A percentile compares a stretch with the other conserved stretches of the same genome.
phyloP scores from a whole-genome alignment of 1,284 basidiomycete genomes.

The Meripilus lineatus region DNA sequence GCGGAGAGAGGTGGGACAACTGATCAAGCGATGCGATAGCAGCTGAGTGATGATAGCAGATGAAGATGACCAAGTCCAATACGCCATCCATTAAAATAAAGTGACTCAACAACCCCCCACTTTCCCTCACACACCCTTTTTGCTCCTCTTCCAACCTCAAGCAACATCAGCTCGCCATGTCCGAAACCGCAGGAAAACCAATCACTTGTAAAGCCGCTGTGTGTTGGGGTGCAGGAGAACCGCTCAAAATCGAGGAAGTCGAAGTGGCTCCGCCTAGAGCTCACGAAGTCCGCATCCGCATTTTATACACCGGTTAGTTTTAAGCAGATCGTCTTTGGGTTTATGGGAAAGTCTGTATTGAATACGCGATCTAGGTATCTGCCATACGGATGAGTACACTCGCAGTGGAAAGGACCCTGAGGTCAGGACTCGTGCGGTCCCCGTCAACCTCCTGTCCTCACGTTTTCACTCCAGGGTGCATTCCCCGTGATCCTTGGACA shows the following conservation, averaged over 20 bases:
- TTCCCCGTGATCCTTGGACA: constrained; percentile 96
- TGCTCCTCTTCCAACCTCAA: constrained; percentile 9
- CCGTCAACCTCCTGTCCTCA: not conserved
- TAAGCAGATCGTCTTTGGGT: constrained; percentile 2
- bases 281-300: constrained; percentile 91
- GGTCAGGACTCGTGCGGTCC: constrained; percentile 32
- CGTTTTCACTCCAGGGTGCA: constrained; percentile 54
- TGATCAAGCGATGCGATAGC: constrained; percentile 14
- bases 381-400: constrained; percentile 98
- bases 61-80: constrained; percentile 1
- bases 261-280: constrained; percentile 89
- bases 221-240: constrained; percentile 92
- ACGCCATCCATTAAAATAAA: not conserved
- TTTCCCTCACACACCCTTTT: constrained; percentile 8
- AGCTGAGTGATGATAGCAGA: constrained; percentile 8
- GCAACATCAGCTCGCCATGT: constrained; percentile 52
- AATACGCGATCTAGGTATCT: constrained; percentile 62
- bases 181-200: constrained; percentile 62
- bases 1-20: constrained; percentile 5
- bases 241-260: constrained; percentile 86
- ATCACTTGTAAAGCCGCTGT: constrained; percentile 96
- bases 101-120: too few species aligned
- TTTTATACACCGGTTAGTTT: constrained; percentile 83
- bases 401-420: constrained; percentile 96
- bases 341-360: not conserved